Evolutionary conservation across 2,329 filamentous ascomycete species (phyloP), one percentile per base, ranked within the genome.

Genomic region (Alternaria dauci): DNA sequence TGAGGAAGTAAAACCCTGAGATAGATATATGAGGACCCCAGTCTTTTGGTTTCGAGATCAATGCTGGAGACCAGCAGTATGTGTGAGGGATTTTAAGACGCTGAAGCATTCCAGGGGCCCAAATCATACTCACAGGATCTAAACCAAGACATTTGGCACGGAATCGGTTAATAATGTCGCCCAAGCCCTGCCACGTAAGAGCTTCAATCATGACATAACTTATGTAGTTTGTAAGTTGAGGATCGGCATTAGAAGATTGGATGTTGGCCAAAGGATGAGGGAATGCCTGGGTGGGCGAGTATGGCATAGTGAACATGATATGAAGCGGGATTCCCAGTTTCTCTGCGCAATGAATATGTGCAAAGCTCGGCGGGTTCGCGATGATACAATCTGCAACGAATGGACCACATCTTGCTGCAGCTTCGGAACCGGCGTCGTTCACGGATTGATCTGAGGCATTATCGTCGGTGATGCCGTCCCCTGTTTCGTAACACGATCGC

Each of bases 331-430:
- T 86, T 0, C 89, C 89, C 66, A 92, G 75, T 73, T 88, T 89
- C 78, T 92, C 88, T 0, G 89, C 90, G 61, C 89, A 85, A 70
- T 92, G 90, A 3, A 92, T 83, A 71, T 92, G 90, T 0, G 89
- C 90, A 76, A 92, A 92, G 70, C 88, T 91, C 0, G 90, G 90
- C 1, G 90, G 90, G 61, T 93, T 93, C 2, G 90, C 90, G 67
- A 93, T 91, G 65, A 93, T 92, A 90, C 62, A 66, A 76, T 92
- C 91, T 0, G 92, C 92, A 42, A 96, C 88, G 73, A 96, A 96
- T 1, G 91, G 91, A 2, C 34, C 34, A 48, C 12, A 42, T 16
- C 4, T n/a, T 48, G 28, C n/a, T 48, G 46, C 5, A 23, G 46
- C 11, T 14, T 48, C 28, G 2, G 18, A n/a, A 32, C 8, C 26